Conservation (phyloP, 805 yeast genomes). For the Millerozyma miso region DNA sequence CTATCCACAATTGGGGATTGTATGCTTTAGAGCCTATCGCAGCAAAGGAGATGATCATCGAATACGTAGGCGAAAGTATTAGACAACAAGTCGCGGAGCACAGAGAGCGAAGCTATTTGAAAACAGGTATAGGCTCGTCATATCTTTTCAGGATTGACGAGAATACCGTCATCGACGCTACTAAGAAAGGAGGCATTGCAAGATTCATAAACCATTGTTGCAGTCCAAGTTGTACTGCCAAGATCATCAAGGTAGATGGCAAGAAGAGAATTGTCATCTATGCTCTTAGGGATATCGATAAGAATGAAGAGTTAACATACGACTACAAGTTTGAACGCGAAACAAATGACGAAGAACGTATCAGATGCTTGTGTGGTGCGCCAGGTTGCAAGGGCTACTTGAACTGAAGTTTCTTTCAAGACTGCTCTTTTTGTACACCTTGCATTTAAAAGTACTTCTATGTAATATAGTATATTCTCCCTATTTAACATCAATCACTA, state of each 20-base stretch:
- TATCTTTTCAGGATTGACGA: conserved; percentile 91
- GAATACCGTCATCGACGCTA: conserved; percentile 93
- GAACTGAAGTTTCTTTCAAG: conserved; percentile 40
- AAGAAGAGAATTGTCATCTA: conserved; percentile 90
- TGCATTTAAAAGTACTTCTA: neutral
- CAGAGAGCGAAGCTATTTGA: conserved; percentile 78
- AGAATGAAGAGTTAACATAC: conserved; percentile 90
- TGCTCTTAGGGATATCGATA: conserved; percentile 81
- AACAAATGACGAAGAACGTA: conserved; percentile 79
- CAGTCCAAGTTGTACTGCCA: conserved; percentile 95
- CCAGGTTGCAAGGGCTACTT: conserved; percentile 89
- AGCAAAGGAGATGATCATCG: conserved; percentile 96
- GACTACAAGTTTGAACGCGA: conserved; percentile 95
- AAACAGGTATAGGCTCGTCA: conserved; percentile 93
- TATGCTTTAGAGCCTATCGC: conserved; percentile 94
- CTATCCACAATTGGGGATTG: conserved; percentile 97
- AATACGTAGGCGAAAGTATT: conserved; percentile 92
- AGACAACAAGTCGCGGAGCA: conserved; percentile 93
- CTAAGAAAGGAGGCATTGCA: conserved; percentile 95
- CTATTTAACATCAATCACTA: no score
- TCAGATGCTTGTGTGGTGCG: conserved; percentile 93
- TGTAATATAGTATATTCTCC: neutral
- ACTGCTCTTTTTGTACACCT: no score
- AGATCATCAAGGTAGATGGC: conserved; percentile 92
- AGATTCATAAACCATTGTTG: conserved; percentile 97